These are phyloP conservation scores for Coemansia sp. DNA, from an alignment of 192 early-diverging fungal species.

Conservation along the genomic window DNA sequence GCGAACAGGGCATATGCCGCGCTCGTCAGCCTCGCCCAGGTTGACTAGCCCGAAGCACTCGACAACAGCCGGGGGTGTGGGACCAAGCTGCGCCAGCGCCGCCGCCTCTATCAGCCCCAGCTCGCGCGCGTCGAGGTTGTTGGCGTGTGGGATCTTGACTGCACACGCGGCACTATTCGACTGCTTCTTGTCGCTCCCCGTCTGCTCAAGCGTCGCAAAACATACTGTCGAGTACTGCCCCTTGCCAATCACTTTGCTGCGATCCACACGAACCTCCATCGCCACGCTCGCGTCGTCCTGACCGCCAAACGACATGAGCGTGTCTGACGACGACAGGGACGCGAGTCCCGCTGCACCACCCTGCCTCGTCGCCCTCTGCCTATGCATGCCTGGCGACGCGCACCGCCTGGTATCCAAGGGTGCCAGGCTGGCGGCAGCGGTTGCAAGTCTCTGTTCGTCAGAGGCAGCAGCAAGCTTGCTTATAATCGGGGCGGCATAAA, in stretches of 20 bases:
- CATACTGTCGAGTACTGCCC: conserved; percentile 52
- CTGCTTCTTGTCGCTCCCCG: neutral
- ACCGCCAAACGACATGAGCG: conserved; percentile 9
- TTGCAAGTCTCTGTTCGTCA: conserved; percentile 6
- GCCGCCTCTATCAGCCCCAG: conserved; percentile 48
- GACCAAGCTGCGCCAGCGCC: conserved; percentile 37
- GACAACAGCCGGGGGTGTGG: conserved; percentile 20
- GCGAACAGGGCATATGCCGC: conserved; percentile 14
- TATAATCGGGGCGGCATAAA: conserved; percentile 26
- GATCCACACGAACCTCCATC: conserved; percentile 24
- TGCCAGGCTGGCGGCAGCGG: conserved; percentile 19
- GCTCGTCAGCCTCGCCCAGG: conserved; percentile 9
- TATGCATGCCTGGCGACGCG: conserved; percentile 25
- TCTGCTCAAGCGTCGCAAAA: conserved; percentile 18
- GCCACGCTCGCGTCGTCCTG: neutral
- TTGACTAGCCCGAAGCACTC: conserved; percentile 43
- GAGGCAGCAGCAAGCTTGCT: conserved; percentile 8
- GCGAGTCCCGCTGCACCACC: neutral
- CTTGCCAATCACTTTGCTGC: conserved; percentile 30
- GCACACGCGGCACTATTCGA: conserved; percentile 14
- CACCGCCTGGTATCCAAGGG: conserved; percentile 41
- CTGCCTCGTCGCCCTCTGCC: neutral
- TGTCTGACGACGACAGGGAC: conserved; percentile 24
- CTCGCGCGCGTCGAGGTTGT: conserved; percentile 48
- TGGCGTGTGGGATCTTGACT: conserved; percentile 42